Evolutionary conservation across 2,329 filamentous ascomycete species (phyloP).

Genomic region (Fusarium keratoplasticum): DNA sequence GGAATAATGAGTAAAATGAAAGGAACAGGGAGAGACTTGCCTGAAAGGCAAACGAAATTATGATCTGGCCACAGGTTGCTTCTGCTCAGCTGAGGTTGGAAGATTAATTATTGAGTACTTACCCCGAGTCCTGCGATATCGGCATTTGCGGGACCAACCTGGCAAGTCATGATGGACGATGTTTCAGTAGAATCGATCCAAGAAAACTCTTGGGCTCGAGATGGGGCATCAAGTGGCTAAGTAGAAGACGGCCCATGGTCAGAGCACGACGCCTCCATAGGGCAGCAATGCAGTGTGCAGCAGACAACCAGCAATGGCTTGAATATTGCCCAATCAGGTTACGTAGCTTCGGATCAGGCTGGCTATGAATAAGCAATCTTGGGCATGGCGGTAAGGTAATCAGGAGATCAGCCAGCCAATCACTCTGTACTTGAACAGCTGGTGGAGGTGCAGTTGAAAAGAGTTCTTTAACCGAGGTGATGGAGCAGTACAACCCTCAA

Average conservation of each 20-base stretch:
- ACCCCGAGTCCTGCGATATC: neutral
- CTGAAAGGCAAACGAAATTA: neutral
- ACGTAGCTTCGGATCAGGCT: neutral
- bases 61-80: neutral
- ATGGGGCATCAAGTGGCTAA: no score
- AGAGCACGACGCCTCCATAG: no score
- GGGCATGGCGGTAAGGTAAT: no score
- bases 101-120: neutral
- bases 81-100: neutral
- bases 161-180: neutral
- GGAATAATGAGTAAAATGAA: neutral
- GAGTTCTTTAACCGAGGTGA: no score
- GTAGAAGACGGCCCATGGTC: no score
- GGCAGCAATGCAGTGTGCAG: no score
- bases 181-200: neutral
- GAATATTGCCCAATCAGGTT: neutral
- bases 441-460: no score
- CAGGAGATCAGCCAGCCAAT: no score
- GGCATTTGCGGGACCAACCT: neutral
- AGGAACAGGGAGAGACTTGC: neutral
- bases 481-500: no score
- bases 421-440: no score
- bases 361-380: neutral
- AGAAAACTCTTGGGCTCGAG: neutral
- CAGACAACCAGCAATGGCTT: no score